Base-by-base conservation (phyloP, 345 rosid genomes). In the Syzygium aromaticum region DNA sequence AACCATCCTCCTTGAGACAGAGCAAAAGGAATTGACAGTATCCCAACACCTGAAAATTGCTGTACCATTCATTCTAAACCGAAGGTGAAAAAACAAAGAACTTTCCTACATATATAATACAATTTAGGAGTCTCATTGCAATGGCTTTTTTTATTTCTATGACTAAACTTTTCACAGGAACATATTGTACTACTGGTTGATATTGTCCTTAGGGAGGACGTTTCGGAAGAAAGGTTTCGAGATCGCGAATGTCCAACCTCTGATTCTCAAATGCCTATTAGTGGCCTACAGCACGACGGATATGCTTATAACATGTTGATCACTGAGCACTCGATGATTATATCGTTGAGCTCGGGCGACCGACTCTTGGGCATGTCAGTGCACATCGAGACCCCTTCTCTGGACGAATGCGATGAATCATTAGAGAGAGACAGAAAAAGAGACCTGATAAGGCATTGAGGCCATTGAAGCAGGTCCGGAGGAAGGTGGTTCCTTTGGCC, bases 401-500 rank as follows among this genome's bases (percentile, higher is more conserved):
- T 43, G 46, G 46, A 43, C 46, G 46, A 43, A 5, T 43, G 46
- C 46, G 46, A 5, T 43, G 46, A 43, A 6, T 43, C 46, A 43
- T 43, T 5, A 43, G 54, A 3, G 54, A 38, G 51, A 17, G 80
- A 54, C 40, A 56, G 25, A 63, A 51, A 84, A 38, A 78, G 17
- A 57, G 53, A 95, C 98, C 98, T 88, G 98, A 91, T 53, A 94
- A 84, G 43, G 93, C 90, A 67, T 95, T 95, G 89, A 95, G 85
- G 52, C 96, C 98, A 89, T 95, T 95, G 91, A 95, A 92, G 86
- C 95, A 95, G 82, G 98, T 94, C 67, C 93, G 87, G 54, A 94
- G 90, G 88, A 95, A 91, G 88, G 92, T 85, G 57, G 95, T 92
- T 91, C 95, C 98, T 73, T 85, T 87, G 88, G 78, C 54, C n/a